A percentile compares a stretch with the other conserved stretches of the same genome.
Evolutionary conservation across 139 green algal species (phyloP).

Genomic region (Chlamydomonas eustigma): DNA sequence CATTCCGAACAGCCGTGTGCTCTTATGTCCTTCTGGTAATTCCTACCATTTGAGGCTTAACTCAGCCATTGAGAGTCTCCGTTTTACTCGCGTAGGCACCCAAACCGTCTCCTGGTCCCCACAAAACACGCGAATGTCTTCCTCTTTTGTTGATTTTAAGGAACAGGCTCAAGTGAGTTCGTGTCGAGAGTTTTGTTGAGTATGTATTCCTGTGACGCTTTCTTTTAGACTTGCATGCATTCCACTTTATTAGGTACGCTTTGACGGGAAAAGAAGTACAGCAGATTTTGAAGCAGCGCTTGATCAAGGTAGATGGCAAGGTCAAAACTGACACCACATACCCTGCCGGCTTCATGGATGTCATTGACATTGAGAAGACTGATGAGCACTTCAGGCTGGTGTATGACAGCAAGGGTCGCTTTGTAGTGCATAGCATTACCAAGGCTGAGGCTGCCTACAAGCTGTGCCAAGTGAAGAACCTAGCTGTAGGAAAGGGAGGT

Average conservation of each 20-base stretch:
- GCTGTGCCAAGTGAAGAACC: slow-evolving; percentile 87
- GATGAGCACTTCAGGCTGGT: slow-evolving; percentile 88
- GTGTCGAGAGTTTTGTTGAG: background rate
- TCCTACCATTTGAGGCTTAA: no score
- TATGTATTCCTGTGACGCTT: background rate
- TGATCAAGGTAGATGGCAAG: slow-evolving; percentile 97
- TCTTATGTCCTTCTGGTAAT: no score
- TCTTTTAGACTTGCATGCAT: background rate
- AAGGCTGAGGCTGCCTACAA: slow-evolving; percentile 96
- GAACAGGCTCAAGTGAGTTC: slow-evolving; percentile 96
- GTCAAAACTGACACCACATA: slow-evolving; percentile 93
- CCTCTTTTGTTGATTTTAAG: slow-evolving; percentile 93
- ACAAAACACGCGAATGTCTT: slow-evolving; percentile 98
- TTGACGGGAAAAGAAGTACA: slow-evolving; percentile 94
- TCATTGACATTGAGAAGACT: slow-evolving; percentile 96
- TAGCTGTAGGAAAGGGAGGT: slow-evolving; percentile 85
- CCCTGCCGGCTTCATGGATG: slow-evolving; percentile 98
- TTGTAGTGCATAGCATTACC: slow-evolving; percentile 95
- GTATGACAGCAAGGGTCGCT: slow-evolving; percentile 97
- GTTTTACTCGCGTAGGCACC: slow-evolving; percentile 93
- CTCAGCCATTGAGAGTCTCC: no score
- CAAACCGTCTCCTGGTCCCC: slow-evolving; percentile 93
- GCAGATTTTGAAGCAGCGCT: slow-evolving; percentile 95
- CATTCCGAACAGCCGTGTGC: no score
- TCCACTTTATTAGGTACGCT: slow-evolving; percentile 86